Evolutionary conservation across 176 grass and related monocot genomes (phyloP).

Genomic region (Oryza punctata): DNA sequence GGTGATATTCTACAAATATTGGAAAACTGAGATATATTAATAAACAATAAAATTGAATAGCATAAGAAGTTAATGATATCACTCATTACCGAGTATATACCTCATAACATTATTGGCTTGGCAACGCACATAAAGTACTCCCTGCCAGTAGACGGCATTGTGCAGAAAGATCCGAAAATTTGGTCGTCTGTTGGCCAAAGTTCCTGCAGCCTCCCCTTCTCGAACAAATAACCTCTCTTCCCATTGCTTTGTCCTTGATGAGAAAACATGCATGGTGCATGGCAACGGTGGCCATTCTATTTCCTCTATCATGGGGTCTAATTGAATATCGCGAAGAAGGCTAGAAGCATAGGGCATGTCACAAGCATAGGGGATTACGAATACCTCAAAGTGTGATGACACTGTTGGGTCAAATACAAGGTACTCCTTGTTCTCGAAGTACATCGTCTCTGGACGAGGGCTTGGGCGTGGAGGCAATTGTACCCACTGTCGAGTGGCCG

Average conservation of each 20-base stretch:
- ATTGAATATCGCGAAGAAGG: too few relatives aligned
- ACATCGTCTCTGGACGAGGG: too few relatives aligned
- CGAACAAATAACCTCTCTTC: neutral
- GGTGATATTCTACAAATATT: neutral
- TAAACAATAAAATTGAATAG: neutral
- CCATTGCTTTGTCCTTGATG: neutral
- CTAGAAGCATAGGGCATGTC: too few relatives aligned
- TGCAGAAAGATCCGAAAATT: neutral
- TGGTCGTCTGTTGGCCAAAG: neutral
- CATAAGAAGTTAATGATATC: too few relatives aligned
- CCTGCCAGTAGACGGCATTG: neutral
- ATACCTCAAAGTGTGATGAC: neutral
- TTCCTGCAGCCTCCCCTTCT: constrained; percentile 16
- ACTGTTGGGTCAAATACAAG: neutral
- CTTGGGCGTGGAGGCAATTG: too few relatives aligned
- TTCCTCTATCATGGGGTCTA: neutral
- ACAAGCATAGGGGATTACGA: neutral
- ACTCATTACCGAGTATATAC: too few relatives aligned
- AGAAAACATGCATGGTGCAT: neutral
- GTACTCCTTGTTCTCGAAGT: too few relatives aligned
- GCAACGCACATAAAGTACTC: neutral
- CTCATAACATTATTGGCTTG: neutral
- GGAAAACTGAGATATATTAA: neutral
- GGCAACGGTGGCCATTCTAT: neutral
- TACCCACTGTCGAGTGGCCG: too few relatives aligned